phyloP scores from a whole-genome alignment of 257 asterid genomes.

The Nicotiana tabacum region DNA sequence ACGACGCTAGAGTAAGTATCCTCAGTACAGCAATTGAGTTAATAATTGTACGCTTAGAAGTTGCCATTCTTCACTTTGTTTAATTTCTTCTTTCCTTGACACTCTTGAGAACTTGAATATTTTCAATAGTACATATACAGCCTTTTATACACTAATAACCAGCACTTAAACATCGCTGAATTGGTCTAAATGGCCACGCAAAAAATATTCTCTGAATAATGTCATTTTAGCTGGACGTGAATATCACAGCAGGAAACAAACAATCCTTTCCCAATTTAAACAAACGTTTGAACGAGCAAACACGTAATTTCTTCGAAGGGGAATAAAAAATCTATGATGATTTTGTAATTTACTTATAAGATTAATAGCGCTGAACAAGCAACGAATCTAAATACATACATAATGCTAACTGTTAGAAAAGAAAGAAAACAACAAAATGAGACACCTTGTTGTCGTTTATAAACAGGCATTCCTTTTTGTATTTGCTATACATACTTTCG shows the following conservation, averaged over 20 bases:
- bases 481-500: neutral
- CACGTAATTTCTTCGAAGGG: neutral
- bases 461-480: neutral
- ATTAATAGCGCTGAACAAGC: neutral
- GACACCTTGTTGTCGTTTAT: neutral
- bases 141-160: neutral
- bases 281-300: neutral
- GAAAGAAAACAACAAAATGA: neutral
- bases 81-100: neutral
- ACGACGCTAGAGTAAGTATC: constrained; percentile 32
- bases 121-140: neutral
- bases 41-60: constrained; percentile 5
- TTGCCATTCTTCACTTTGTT: neutral
- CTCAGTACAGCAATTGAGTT: constrained; percentile 23
- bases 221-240: neutral
- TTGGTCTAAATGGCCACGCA: neutral
- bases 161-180: neutral
- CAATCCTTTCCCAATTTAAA: neutral
- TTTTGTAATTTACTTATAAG: neutral
- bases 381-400: neutral
- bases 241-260: neutral
- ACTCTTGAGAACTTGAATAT: neutral
- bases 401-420: neutral
- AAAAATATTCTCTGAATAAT: neutral
- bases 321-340: neutral